Evolutionary conservation across 1,284 basidiomycete species (phyloP).

Genomic region (Trametes hirsuta): DNA sequence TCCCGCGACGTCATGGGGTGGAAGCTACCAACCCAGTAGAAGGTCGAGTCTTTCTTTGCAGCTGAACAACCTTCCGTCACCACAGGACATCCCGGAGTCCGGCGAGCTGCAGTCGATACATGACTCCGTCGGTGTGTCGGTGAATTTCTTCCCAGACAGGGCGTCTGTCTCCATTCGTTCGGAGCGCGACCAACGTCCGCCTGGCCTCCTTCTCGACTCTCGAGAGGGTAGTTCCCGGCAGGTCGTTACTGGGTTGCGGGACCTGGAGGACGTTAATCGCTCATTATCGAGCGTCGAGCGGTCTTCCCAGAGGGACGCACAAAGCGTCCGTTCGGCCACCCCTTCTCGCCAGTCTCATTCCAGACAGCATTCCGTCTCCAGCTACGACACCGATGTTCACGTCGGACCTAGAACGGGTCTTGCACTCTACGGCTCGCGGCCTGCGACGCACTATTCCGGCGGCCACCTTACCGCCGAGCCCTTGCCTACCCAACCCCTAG

Average conservation of each 20-base stretch:
- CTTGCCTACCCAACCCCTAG: constrained; percentile 6
- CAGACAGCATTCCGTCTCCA: constrained; percentile 12
- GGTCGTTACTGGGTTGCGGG: constrained; percentile 24
- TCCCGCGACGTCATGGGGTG: constrained; percentile 29
- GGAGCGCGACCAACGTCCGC: not conserved
- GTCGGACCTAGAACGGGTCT: constrained; percentile 25
- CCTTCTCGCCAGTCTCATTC: constrained; percentile 13
- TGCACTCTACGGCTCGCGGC: constrained; percentile 24
- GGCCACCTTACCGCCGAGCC: not conserved
- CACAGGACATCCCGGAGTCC: constrained; percentile 6
- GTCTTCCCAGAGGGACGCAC: constrained; percentile 1
- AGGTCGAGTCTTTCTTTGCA: constrained; percentile 23
- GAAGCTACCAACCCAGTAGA: constrained; percentile 12
- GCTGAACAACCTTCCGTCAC: constrained; percentile 12
- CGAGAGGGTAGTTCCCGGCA: constrained; percentile 18
- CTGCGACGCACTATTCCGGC: constrained; percentile 14
- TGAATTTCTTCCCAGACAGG: constrained; percentile 4
- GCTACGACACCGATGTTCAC: constrained; percentile 13
- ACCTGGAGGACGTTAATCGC: constrained; percentile 24
- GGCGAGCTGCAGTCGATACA: constrained; percentile 13
- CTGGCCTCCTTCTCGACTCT: constrained; percentile 3
- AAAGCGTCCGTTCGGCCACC: constrained; percentile 11
- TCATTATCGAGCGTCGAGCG: constrained; percentile 21
- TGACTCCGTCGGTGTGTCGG: constrained; percentile 14
- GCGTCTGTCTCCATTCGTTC: constrained; percentile 14